phyloP scores from a whole-genome alignment of 2,329 filamentous ascomycete genomes.

The Alternaria hordeiaustralica region DNA sequence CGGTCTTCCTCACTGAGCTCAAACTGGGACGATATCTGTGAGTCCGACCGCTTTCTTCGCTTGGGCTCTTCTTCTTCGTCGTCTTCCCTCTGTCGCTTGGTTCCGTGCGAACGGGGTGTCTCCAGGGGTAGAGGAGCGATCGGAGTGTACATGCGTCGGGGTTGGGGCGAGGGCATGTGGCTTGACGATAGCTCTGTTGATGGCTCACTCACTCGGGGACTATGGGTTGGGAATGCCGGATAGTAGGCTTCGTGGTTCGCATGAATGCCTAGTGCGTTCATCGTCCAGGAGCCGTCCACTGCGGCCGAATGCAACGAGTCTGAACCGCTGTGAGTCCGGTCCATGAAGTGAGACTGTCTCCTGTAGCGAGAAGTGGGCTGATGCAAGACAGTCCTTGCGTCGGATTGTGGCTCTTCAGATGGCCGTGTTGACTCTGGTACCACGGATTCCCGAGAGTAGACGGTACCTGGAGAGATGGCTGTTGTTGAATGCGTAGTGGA shows the following conservation, averaged over 20 bases:
- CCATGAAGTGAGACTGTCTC: constrained; percentile 17
- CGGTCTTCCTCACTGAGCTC: constrained; percentile 60
- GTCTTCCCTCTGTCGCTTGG: constrained; percentile 50
- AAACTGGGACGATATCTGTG: constrained; percentile 38
- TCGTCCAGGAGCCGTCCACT: constrained; percentile 48
- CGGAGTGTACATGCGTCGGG: constrained; percentile 51
- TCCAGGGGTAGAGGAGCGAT: constrained; percentile 54
- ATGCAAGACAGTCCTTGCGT: constrained; percentile 12
- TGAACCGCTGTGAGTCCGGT: constrained; percentile 53
- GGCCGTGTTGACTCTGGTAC: constrained; percentile 24
- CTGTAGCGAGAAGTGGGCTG: constrained; percentile 17
- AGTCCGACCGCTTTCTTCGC: constrained; percentile 52
- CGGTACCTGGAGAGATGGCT: constrained; percentile 41
- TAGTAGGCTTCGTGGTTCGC: constrained; percentile 43
- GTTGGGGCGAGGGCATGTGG: constrained; percentile 46
- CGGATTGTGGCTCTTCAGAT: constrained; percentile 28
- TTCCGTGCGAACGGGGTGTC: constrained; percentile 33
- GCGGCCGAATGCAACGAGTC: constrained; percentile 50
- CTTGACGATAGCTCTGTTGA: constrained; percentile 33
- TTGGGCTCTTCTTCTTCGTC: constrained; percentile 45
- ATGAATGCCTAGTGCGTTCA: constrained; percentile 51
- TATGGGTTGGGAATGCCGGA: constrained; percentile 33
- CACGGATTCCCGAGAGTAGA: constrained; percentile 37
- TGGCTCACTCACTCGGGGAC: constrained; percentile 44
- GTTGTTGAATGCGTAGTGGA: constrained; percentile 25